Evolutionary conservation across 345 rosid genomes (phyloP), one percentile per base, ranked within the genome.

Genomic region (Anacardium occidentale): DNA sequence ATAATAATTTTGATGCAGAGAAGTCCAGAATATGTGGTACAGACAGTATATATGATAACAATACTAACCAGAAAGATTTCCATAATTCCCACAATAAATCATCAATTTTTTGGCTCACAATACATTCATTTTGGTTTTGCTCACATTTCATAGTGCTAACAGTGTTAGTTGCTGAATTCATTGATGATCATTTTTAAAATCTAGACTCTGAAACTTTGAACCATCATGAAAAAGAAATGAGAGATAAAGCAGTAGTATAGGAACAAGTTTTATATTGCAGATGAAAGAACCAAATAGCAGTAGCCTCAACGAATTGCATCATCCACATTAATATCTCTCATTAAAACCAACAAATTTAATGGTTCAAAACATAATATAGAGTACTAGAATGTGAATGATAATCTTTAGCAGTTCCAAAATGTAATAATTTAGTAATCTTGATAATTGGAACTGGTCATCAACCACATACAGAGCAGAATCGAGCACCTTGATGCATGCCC

Each of bases 61-160:
- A 34, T 55, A 68, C 3, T 21, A 68, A 54, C 37, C 68, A 45
- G 54, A 22, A 3, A 64, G 68, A n/a, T 45, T 45, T 42, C 62
- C 63, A 56, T 61, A 61, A 10, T 9, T 57, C 61, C 61, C 9
- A 26, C 15, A 21, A 21, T 22, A 57, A 22, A 25, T 57, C 61
- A 57, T 10, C 26, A 55, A 55, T n/a, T 7, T 55, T 11, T 21
- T 25, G 10, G 62, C 37, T 58, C 29, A 58, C 62, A 1, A 22
- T 8, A 37, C 37, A 58, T 4, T 13, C 29, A 58, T 25, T 58
- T 58, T 25, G 37, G 62, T 32, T 17, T 58, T 58, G 34, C 62
- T 58, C 29, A 58, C 34, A 22, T 22, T 12, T 12, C 40, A 37
- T 37, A 37, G 7, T 37, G 40, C 40, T 5, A 37, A 37, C 40